Percentiles rank a stretch among this genome's conserved stretches.
Conservation (phyloP, 192 early-diverging fungal species). For the Jimgerdemannia lactiflua region DNA sequence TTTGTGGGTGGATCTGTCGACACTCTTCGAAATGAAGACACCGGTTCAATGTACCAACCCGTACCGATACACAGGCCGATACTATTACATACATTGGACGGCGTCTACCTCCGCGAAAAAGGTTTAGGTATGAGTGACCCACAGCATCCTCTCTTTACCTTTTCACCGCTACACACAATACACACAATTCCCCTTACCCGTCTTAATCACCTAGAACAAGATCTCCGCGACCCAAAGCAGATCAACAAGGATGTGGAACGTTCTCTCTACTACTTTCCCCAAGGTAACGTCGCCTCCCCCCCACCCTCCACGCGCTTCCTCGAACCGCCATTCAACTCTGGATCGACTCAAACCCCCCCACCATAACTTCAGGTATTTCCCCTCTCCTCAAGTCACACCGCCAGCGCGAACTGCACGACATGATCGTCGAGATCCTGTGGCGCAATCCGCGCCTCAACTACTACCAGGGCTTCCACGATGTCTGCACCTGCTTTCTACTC, state of each 20-base stretch:
- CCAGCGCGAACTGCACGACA: conserved; percentile 43
- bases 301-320: neutral
- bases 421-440: conserved; percentile 48
- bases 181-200: no score
- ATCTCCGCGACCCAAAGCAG: conserved; percentile 28
- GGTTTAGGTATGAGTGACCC: neutral
- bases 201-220: conserved; percentile 14
- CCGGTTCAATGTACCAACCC: no score
- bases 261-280: conserved; percentile 36
- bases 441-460: conserved; percentile 61
- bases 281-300: conserved; percentile 14
- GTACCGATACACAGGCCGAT: conserved; percentile 21
- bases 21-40: no score
- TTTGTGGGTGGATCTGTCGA: no score
- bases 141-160: no score
- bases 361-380: conserved; percentile 16
- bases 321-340: neutral
- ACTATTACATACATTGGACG: conserved; percentile 32
- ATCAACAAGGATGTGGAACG: conserved; percentile 36
- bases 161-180: neutral
- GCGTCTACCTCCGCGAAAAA: conserved; percentile 32
- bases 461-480: conserved; percentile 57
- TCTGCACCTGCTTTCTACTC: conserved; percentile 45
- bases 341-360: neutral
- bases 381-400: conserved; percentile 35